A percentile compares a stretch with the other conserved stretches of the same genome.
phyloP scores from a whole-genome alignment of 2,329 filamentous ascomycete genomes.

The Beauveria sp. region DNA sequence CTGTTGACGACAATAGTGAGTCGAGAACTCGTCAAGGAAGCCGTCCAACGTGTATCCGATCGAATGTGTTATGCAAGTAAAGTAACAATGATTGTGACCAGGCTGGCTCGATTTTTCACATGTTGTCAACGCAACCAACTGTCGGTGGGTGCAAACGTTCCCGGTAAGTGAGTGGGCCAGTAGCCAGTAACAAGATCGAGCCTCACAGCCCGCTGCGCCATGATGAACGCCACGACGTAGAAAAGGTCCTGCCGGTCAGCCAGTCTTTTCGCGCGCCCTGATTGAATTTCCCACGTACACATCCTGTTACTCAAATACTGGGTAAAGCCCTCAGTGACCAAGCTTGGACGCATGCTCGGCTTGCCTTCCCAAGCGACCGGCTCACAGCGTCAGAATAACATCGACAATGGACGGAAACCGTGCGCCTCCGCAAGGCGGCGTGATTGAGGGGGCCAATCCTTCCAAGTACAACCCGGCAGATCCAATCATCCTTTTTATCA shows the following conservation, averaged over 20 bases:
- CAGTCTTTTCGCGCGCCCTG: too few species aligned
- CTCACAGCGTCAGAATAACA: background rate
- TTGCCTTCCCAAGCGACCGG: background rate
- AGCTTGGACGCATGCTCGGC: background rate
- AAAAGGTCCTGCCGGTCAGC: background rate
- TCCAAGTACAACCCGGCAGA: conserved; percentile 61
- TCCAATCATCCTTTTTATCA: conserved; percentile 69
- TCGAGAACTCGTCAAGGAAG: background rate
- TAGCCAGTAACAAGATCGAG: background rate
- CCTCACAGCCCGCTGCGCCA: conserved; percentile 4
- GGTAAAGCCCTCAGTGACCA: background rate
- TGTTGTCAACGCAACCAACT: too few species aligned
- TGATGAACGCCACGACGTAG: background rate
- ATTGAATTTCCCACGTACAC: background rate
- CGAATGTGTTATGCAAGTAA: background rate
- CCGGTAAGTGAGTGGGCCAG: background rate
- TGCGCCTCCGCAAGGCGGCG: conserved; percentile 43
- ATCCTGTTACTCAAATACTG: background rate
- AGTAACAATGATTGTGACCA: too few species aligned
- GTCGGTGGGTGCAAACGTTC: too few species aligned
- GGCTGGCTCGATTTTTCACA: too few species aligned
- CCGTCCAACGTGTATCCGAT: background rate
- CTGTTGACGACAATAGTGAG: background rate
- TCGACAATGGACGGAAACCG: background rate
- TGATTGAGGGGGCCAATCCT: conserved; percentile 65